These are phyloP conservation scores for Arthrobotrys entomopaga DNA, from an alignment of 2,329 filamentous ascomycete genomes.

Conservation along the genomic window DNA sequence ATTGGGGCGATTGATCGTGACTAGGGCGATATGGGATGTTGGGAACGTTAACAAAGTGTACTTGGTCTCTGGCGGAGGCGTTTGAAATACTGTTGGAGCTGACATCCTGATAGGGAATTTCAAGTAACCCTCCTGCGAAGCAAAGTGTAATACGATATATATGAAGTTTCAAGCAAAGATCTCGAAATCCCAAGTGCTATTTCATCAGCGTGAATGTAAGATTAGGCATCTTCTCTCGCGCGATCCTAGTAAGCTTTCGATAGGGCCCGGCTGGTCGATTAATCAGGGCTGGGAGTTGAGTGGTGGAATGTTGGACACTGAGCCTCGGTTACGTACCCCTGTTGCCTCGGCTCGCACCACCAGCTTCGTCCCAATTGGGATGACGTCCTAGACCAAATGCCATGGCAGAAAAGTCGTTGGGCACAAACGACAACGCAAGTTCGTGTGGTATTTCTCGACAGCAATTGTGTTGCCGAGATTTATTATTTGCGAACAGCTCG, in stretches of 20 bases:
- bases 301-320: not conserved
- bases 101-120: conserved; percentile 32
- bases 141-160: no score
- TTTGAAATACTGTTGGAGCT: conserved; percentile 26
- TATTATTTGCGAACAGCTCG: no score
- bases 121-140: no score
- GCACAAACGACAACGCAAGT: conserved; percentile 11
- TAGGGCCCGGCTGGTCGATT: conserved; percentile 7
- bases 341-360: not conserved
- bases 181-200: conserved; percentile 5
- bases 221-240: not conserved
- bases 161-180: not conserved
- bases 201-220: not conserved
- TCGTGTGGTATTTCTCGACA: conserved; percentile 16
- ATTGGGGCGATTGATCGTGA: conserved; percentile 70
- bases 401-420: conserved; percentile 38
- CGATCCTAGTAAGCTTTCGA: not conserved
- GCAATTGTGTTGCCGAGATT: not conserved
- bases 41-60: conserved; percentile 67
- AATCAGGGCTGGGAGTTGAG: conserved; percentile 2
- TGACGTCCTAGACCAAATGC: conserved; percentile 15
- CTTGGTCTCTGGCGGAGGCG: conserved; percentile 60
- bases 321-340: conserved; percentile 33
- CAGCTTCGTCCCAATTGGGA: conserved; percentile 3
- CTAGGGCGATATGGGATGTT: conserved; percentile 68